Evolutionary conservation across 257 asterid species (phyloP).

Genomic region (Gynochthodes officinalis): DNA sequence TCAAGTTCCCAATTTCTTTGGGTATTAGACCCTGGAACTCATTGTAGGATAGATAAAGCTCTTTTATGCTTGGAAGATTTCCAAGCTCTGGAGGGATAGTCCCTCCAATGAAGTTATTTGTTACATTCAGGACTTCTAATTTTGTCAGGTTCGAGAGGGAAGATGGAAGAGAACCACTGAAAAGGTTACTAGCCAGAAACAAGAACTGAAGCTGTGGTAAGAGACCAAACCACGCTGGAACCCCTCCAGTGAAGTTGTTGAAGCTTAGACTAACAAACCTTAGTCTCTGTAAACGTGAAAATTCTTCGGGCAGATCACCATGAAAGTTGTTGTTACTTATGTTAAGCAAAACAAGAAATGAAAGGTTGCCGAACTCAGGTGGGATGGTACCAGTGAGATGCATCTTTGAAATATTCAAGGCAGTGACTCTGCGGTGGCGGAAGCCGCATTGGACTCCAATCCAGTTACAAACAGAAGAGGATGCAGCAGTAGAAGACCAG

Average conservation of each 20-base stretch:
- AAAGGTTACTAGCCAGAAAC: background rate
- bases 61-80: no score
- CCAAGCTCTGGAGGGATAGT: no score
- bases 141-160: background rate
- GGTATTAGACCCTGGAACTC: no score
- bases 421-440: background rate
- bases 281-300: no score
- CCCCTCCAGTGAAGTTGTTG: background rate
- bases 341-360: no score
- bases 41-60: no score
- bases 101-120: no score
- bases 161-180: background rate
- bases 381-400: background rate
- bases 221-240: no score
- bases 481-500: background rate
- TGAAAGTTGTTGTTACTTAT: no score
- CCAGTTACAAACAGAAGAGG: constrained; percentile 7
- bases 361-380: background rate
- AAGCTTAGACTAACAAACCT: no score
- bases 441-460: background rate
- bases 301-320: no score
- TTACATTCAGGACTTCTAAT: background rate
- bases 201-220: background rate
- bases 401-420: constrained; percentile 1
- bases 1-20: no score